Percentiles rank a stretch among this genome's conserved stretches.
These are phyloP conservation scores for button mushroom (Agaricus bisporus) DNA, from an alignment of 768 basidiomycete species.

Conservation along the genomic window DNA sequence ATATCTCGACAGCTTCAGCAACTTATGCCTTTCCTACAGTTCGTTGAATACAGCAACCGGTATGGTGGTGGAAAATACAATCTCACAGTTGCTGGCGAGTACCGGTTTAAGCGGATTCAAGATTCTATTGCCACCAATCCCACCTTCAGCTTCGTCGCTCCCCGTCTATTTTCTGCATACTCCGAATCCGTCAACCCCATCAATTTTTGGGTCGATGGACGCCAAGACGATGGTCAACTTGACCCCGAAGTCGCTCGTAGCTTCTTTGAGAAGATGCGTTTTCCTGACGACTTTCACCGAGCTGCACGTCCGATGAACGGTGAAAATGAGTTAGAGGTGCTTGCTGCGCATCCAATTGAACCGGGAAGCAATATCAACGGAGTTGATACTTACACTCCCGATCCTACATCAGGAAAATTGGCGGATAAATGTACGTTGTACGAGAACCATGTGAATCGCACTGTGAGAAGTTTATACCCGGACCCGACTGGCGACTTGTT, in stretches of 20 bases:
- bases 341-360: constrained; percentile 7
- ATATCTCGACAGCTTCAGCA: too few relatives aligned
- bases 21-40: constrained; percentile 1
- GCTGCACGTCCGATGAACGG: background rate
- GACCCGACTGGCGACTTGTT: constrained; percentile 12
- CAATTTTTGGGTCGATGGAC: constrained; percentile 17
- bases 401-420: constrained; percentile 10
- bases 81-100: constrained; percentile 13
- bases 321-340: background rate
- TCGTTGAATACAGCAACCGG: constrained; percentile 13
- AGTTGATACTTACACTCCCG: constrained; percentile 13
- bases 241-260: constrained; percentile 11
- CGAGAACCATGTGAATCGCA: constrained; percentile 13
- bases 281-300: constrained; percentile 15
- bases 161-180: constrained; percentile 13
- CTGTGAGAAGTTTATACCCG: constrained; percentile 14
- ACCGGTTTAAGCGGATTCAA: constrained; percentile 13
- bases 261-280: constrained; percentile 15
- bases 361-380: constrained; percentile 13
- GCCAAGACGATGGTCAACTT: constrained; percentile 11
- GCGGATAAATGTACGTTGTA: constrained; percentile 13
- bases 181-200: constrained; percentile 14
- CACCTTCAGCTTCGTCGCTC: constrained; percentile 13
- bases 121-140: constrained; percentile 18
- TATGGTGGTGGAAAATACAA: constrained; percentile 18